Percentiles rank a stretch among this genome's conserved stretches.
Conservation (phyloP, 805 yeast genomes). For the Yamadazyma laniorum region DNA sequence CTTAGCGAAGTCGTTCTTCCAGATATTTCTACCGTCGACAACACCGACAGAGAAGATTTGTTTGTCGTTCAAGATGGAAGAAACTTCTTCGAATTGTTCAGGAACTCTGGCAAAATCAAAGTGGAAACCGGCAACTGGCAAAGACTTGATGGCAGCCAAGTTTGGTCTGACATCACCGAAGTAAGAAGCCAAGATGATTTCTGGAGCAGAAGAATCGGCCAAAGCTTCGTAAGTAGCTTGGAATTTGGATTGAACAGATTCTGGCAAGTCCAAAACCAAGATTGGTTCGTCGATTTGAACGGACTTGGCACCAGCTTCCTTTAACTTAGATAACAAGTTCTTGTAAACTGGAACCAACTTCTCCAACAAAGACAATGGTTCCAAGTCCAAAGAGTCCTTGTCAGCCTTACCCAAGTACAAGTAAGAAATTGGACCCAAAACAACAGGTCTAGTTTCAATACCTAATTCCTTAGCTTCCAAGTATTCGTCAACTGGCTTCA, state of each 20-base stretch:
- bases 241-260: constrained; percentile 78
- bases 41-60: constrained; percentile 94
- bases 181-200: constrained; percentile 83
- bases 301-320: constrained; percentile 90
- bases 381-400: constrained; percentile 93
- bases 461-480: constrained; percentile 97
- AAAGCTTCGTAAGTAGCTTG: constrained; percentile 82
- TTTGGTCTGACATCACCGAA: constrained; percentile 99
- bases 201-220: constrained; percentile 66
- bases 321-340: constrained; percentile 82
- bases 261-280: constrained; percentile 89
- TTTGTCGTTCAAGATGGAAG: constrained; percentile 58
- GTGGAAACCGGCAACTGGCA: constrained; percentile 95
- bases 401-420: constrained; percentile 96
- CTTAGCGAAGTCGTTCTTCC: constrained; percentile 94
- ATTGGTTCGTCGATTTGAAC: constrained; percentile 98
- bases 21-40: constrained; percentile 98
- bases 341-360: constrained; percentile 92
- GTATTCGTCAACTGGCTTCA: constrained; percentile 96
- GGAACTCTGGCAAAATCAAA: constrained; percentile 95
- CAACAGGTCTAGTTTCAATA: constrained; percentile 94
- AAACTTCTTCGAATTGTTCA: constrained; percentile 87
- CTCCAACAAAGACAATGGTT: constrained; percentile 85
- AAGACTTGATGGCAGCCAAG: constrained; percentile 79
- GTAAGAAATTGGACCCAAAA: constrained; percentile 96